phyloP scores from a whole-genome alignment of 441 rosid genomes.

The Syzygium syzygioides region DNA sequence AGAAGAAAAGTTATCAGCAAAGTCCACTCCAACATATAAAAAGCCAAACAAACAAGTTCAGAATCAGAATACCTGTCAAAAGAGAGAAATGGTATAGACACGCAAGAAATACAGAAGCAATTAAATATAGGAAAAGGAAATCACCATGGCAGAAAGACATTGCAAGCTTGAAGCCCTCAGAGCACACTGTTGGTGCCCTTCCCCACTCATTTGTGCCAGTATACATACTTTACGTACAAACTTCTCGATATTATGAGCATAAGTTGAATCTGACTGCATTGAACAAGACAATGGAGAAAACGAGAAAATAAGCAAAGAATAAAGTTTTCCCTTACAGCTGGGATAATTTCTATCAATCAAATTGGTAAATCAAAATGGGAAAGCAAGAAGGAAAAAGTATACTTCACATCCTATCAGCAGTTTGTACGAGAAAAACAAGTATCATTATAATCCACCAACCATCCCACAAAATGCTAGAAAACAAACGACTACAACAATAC shows the following conservation, averaged over 20 bases:
- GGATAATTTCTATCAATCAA: neutral
- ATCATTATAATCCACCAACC: neutral
- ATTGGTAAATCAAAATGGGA: neutral
- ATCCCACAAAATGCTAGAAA: neutral
- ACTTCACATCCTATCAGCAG: neutral
- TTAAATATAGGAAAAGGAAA: neutral
- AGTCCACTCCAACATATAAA: neutral
- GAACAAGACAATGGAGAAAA: constrained; percentile 4
- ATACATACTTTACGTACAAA: constrained; percentile 65
- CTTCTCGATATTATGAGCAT: constrained; percentile 69
- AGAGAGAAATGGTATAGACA: neutral
- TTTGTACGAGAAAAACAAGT: neutral
- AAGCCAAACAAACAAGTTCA: neutral
- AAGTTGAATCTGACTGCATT: constrained; percentile 73
- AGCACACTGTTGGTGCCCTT: constrained; percentile 32
- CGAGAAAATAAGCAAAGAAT: neutral
- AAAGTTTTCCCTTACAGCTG: neutral
- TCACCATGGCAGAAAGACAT: constrained; percentile 94
- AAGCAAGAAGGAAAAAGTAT: neutral
- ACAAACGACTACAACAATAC: neutral
- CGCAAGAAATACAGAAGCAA: neutral
- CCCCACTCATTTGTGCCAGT: constrained; percentile 56
- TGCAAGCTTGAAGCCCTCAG: constrained; percentile 84
- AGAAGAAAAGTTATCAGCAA: constrained; percentile 4
- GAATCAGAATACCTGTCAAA: neutral